Base-by-base conservation (phyloP, 2,329 filamentous ascomycete genomes). In the Sordariomycetes sp. region DNA sequence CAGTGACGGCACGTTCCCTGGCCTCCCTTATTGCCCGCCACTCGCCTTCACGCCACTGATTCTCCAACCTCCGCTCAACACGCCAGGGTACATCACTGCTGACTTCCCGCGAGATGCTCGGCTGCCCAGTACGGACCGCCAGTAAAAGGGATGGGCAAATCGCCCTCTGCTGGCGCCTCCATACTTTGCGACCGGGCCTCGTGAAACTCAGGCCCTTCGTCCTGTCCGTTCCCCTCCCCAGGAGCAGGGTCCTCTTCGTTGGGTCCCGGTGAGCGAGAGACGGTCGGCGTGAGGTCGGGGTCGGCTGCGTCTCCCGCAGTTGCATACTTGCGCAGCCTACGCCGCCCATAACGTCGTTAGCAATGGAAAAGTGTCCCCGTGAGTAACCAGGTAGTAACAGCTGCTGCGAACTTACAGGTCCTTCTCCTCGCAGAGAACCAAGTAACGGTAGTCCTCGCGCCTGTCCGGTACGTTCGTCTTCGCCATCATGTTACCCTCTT, bases 391-490 rank as follows among this genome's bases (percentile, higher is more conserved):
- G 12, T 10, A 22, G 12, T 10, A 22, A 42, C 24, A 15, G 10
- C 10, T 25, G 12, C 17, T 6, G 54, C 20, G 15, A 36, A 76
- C 84, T 78, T 74, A 92, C 92, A 97, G 87, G 55, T 85, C 80
- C 64, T 89, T 77, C 71, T 99, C 94, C 65, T 92, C 87, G 57
- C 86, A 72, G 64, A 95, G 75, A 0, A 92, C 97, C 65, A 95
- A 87, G 64, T 96, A 84, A 58, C 94, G 79, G 68, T 95, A 99
- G 54, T 89, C 88, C 67, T 95, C 89, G 57, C 94, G 81, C 60
- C 96, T 87, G 69, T 96, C 90, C 2, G 94, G 94, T 8, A 99
- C 89, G 67, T 99, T 99, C 59, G 90, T 96, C 73, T 97, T 96
- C 55, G 87, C 87, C 80, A 97, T 94, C 62, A 86, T 86, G 63